Evolutionary conservation across 2,329 filamentous ascomycete genomes (phyloP), one percentile per base, ranked within the genome.

Genomic region (Pestalotiopsis sp.): DNA sequence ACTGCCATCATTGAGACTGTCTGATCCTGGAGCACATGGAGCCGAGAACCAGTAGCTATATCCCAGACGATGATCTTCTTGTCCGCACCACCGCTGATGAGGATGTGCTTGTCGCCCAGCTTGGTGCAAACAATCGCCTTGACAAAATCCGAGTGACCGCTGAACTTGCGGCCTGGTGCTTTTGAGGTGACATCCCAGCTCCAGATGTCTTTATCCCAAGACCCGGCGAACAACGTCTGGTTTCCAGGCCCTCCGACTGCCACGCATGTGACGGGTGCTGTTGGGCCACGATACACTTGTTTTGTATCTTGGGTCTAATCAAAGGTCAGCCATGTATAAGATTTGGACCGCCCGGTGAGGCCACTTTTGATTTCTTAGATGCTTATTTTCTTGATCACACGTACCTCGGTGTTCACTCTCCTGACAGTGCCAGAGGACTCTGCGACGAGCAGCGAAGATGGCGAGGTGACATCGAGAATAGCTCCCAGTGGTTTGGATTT

Each of bases 141-240:
- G 74, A 99, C 92, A 77, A 99, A 99, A 81, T 99, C 96, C 1
- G 88, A 85, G 79, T 98, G 95, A 4, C 94, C 94, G 68, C 87
- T 86, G 73, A 91, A 94, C 71, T 85, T 90, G 70, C 83, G 86
- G n/a, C 83, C 84, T 1, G 83, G 81, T 38, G 83, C 78, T 58
- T 83, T 84, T 3, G 88, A 88, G 20, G 85, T 82, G 39, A 91
- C 82, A 74, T 93, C 86, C 92, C 94, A 98, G 39, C 92, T 92
- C 91, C 94, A 97, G 68, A 98, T 87, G 23, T 89, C 87, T 82
- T 97, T 97, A 81, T 99, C 95, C 96, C 96, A 99, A 69, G 91
- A 96, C 41, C 95, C 95, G 27, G 94, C 94, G 79, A 94, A 98
- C 12, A 98, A 77, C 1, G 86, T 92, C 64, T 79, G 80, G 69